A percentile compares a stretch with the other conserved stretches of the same genome.
These are phyloP conservation scores for Solanum hybrid DNA, from an alignment of 305 asterid genomes.

Conservation along the genomic window DNA sequence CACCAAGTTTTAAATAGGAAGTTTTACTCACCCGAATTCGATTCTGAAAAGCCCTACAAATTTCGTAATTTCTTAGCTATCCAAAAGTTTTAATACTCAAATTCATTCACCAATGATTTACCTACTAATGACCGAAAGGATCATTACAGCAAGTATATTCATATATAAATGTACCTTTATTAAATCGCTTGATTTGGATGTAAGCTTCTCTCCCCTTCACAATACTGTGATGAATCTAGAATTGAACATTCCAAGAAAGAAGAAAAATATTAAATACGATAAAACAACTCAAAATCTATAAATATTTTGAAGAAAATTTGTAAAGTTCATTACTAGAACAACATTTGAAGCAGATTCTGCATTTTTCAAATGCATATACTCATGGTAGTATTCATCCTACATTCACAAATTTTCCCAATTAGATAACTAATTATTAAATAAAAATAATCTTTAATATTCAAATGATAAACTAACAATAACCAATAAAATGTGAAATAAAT, in stretches of 20 bases:
- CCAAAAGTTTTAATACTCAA: not conserved
- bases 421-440: not conserved
- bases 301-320: not conserved
- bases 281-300: not conserved
- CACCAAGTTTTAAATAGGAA: not conserved
- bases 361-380: not conserved
- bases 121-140: not conserved
- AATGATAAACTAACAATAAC: not conserved
- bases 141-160: not conserved
- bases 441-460: not conserved
- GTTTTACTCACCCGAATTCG: not conserved
- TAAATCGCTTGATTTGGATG: not conserved
- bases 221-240: not conserved
- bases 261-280: not conserved
- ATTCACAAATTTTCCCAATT: not conserved
- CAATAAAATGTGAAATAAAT: not conserved
- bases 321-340: not conserved
- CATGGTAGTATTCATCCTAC: not conserved
- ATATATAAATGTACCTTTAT: not conserved
- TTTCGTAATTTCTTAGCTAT: not conserved
- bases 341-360: not conserved
- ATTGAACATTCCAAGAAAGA: not conserved
- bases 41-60: too few species aligned
- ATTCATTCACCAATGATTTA: too few species aligned
- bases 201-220: not conserved